phyloP scores from a whole-genome alignment of 1,139 yeast species.

The Debaryomycetaceae sp. region DNA sequence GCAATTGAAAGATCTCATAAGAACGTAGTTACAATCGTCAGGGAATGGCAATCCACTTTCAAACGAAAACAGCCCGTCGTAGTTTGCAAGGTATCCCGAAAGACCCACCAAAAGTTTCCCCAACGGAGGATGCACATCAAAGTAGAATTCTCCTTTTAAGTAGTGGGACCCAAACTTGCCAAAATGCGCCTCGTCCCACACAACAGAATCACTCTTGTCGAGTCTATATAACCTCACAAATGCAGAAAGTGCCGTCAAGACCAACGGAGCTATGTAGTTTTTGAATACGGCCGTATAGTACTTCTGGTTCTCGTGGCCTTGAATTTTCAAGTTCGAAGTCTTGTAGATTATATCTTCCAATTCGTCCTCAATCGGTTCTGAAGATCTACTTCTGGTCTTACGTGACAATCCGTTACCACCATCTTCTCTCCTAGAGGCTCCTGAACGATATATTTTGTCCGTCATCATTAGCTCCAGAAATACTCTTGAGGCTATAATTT shows the following conservation, averaged over 20 bases:
- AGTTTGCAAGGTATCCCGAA: conserved; percentile 65
- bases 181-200: conserved; percentile 97
- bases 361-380: conserved; percentile 10
- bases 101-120: conserved; percentile 70
- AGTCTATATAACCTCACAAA: conserved; percentile 67
- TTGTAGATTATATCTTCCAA: conserved; percentile 25
- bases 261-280: conserved; percentile 27
- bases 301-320: conserved; percentile 4
- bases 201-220: conserved; percentile 60
- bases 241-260: conserved; percentile 57
- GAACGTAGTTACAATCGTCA: conserved; percentile 47
- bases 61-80: conserved; percentile 62
- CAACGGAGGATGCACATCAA: conserved; percentile 78
- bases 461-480: conserved; percentile 1
- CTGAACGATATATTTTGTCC: conserved; percentile 3
- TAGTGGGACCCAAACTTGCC: conserved; percentile 66
- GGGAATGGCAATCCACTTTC: conserved; percentile 62
- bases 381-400: background rate
- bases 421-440: conserved; percentile 4
- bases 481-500: background rate
- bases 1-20: conserved; percentile 68
- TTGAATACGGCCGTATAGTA: conserved; percentile 12
- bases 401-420: conserved; percentile 2
- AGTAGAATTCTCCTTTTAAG: conserved; percentile 62
- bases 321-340: conserved; percentile 22